Percentiles rank a stretch among this genome's conserved stretches.
These are phyloP conservation scores for Teunomyces atbi DNA, from an alignment of 805 yeast species.

Conservation along the genomic window DNA sequence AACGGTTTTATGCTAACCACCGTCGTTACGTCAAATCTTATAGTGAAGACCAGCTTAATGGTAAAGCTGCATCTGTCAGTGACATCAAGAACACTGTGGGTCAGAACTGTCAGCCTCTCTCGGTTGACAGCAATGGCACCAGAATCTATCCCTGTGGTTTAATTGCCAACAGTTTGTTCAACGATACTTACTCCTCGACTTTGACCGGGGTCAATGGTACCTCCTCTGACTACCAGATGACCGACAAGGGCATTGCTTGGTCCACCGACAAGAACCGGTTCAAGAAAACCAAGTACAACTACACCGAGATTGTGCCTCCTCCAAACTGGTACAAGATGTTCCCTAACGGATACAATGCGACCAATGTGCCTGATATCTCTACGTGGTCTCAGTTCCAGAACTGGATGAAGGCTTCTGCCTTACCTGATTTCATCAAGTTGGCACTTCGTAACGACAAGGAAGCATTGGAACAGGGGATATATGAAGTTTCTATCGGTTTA, in stretches of 20 bases:
- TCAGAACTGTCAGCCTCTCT: constrained; percentile 44
- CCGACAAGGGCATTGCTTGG: constrained; percentile 44
- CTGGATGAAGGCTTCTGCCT: constrained; percentile 46
- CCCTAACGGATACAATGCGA: constrained; percentile 43
- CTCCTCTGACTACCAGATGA: constrained; percentile 28
- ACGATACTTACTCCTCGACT: constrained; percentile 56
- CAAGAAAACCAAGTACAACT: constrained; percentile 40
- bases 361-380: constrained; percentile 44
- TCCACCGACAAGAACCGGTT: constrained; percentile 34
- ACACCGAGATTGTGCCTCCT: constrained; percentile 41
- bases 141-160: constrained; percentile 78
- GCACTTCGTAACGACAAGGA: constrained; percentile 62
- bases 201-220: constrained; percentile 40
- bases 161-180: constrained; percentile 77
- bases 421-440: constrained; percentile 45
- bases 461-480: constrained; percentile 53
- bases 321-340: constrained; percentile 45
- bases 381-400: constrained; percentile 46
- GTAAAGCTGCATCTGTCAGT: constrained; percentile 34
- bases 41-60: constrained; percentile 43
- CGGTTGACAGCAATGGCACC: constrained; percentile 41
- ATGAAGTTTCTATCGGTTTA: constrained; percentile 63
- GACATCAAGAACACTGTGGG: constrained; percentile 42
- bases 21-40: constrained; percentile 43
- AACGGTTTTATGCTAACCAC: constrained; percentile 43